These are phyloP conservation scores for Monilinia fructigena DNA, from an alignment of 2,329 filamentous ascomycete genomes.

Conservation along the genomic window DNA sequence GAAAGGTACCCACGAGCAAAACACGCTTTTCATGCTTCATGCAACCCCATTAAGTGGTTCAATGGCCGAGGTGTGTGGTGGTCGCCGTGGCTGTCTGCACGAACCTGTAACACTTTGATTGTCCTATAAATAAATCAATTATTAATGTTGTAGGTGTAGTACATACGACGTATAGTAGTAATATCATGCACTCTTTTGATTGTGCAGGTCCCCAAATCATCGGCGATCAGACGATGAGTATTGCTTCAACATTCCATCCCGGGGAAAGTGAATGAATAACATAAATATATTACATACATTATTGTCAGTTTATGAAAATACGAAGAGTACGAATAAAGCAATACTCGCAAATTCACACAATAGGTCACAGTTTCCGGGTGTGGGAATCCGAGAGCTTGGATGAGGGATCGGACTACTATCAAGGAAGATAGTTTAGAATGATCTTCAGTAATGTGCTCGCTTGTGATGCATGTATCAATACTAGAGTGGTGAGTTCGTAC, in stretches of 20 bases:
- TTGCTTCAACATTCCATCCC: slow-evolving; percentile 8
- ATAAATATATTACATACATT: background rate
- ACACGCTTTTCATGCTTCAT: slow-evolving; percentile 23
- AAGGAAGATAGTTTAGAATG: slow-evolving; percentile 13
- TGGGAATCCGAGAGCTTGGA: slow-evolving; percentile 23
- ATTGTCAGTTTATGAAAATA: background rate
- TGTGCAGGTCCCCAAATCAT: slow-evolving; percentile 18
- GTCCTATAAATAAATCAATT: slow-evolving; percentile 15
- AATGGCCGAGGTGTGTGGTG: slow-evolving; percentile 17
- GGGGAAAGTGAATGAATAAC: background rate
- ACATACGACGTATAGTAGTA: slow-evolving; percentile 7
- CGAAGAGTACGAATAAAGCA: slow-evolving; percentile 9
- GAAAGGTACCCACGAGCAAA: slow-evolving; percentile 22
- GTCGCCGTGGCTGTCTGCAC: slow-evolving; percentile 19
- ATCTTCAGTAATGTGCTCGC: slow-evolving; percentile 18
- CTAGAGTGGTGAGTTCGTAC: slow-evolving; percentile 13
- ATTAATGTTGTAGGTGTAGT: slow-evolving; percentile 7
- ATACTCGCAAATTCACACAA: slow-evolving; percentile 2
- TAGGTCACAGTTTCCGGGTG: slow-evolving; percentile 15
- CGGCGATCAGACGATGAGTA: slow-evolving; percentile 21
- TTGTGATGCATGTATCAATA: slow-evolving; percentile 18
- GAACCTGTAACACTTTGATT: slow-evolving; percentile 6
- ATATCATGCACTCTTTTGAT: slow-evolving; percentile 21
- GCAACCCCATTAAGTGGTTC: slow-evolving; percentile 19
- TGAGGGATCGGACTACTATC: slow-evolving; percentile 23